Evolutionary conservation across 1,139 yeast genomes (phyloP).

Genomic region (Arxiozyma heterogenica): DNA sequence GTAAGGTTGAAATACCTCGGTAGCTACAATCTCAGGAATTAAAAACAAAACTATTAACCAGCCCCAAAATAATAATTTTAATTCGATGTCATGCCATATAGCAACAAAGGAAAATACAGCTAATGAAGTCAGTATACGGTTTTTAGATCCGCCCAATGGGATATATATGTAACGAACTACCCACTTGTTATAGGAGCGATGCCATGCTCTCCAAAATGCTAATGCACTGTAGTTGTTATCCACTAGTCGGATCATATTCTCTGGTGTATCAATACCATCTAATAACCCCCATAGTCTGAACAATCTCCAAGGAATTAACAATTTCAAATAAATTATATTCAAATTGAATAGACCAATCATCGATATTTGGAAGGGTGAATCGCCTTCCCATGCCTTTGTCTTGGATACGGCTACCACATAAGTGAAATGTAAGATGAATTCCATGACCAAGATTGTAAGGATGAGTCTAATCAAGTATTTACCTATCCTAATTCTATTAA

Average conservation of each 20-base stretch:
- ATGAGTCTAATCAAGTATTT: conserved; percentile 59
- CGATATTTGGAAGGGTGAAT: conserved; percentile 84
- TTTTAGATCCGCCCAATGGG: conserved; percentile 76
- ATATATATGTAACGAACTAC: conserved; percentile 72
- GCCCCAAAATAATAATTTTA: conserved; percentile 85
- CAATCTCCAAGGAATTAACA: conserved; percentile 91
- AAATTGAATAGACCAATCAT: conserved; percentile 91
- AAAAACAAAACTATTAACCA: conserved; percentile 85
- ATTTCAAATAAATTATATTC: conserved; percentile 84
- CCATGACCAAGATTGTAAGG: conserved; percentile 79
- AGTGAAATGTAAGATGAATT: conserved; percentile 72
- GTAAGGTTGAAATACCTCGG: conserved; percentile 37
- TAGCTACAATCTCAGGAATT: conserved; percentile 76
- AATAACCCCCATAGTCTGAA: conserved; percentile 86
- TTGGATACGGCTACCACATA: conserved; percentile 87
- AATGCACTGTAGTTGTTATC: conserved; percentile 86
- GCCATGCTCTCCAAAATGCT: conserved; percentile 99
- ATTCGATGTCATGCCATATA: conserved; percentile 94
- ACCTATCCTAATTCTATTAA: conserved; percentile 42
- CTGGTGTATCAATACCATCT: conserved; percentile 94
- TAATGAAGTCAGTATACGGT: conserved; percentile 62
- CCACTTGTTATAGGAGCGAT: conserved; percentile 87
- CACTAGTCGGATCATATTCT: conserved; percentile 95
- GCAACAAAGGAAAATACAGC: conserved; percentile 96
- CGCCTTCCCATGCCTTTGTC: conserved; percentile 82